These are phyloP conservation scores for Dorcoceras hygrometricum DNA, from an alignment of 257 asterid genomes.

Conservation along the genomic window DNA sequence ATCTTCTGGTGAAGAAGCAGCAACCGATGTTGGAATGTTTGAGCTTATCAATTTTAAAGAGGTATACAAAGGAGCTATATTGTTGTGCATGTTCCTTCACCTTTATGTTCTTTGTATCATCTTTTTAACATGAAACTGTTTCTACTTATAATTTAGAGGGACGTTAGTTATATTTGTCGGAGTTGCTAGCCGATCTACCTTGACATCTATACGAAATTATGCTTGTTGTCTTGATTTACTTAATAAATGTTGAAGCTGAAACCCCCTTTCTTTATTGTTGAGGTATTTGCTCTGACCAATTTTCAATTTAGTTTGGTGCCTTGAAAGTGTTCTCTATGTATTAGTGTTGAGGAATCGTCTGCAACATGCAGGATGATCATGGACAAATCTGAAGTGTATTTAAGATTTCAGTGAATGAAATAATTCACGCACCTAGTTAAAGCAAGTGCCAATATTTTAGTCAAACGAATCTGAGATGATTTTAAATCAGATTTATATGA, in stretches of 20 bases:
- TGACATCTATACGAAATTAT: background rate
- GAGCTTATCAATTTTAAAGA: conserved; percentile 22
- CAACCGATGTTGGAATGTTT: conserved; percentile 21
- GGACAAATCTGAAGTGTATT: background rate
- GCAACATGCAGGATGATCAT: background rate
- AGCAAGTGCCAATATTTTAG: no score
- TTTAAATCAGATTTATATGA: no score
- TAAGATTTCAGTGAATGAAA: no score
- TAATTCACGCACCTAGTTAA: no score
- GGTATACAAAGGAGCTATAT: conserved; percentile 21
- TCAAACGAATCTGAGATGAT: no score
- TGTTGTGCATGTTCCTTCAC: conserved; percentile 17
- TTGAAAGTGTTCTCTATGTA: background rate
- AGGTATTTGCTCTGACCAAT: background rate
- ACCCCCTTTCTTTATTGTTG: background rate
- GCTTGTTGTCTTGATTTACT: background rate
- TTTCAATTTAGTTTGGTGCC: background rate
- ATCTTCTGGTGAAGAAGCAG: conserved; percentile 28
- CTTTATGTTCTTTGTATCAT: conserved; percentile 2
- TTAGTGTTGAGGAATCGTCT: background rate
- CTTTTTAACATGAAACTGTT: conserved; percentile 2
- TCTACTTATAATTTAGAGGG: background rate
- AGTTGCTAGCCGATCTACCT: conserved; percentile 20
- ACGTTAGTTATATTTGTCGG: conserved; percentile 1
- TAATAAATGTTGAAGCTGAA: background rate